Evolutionary conservation across 495 filamentous ascomycete genomes (phyloP).

Genomic region (Trichoderma virens): DNA sequence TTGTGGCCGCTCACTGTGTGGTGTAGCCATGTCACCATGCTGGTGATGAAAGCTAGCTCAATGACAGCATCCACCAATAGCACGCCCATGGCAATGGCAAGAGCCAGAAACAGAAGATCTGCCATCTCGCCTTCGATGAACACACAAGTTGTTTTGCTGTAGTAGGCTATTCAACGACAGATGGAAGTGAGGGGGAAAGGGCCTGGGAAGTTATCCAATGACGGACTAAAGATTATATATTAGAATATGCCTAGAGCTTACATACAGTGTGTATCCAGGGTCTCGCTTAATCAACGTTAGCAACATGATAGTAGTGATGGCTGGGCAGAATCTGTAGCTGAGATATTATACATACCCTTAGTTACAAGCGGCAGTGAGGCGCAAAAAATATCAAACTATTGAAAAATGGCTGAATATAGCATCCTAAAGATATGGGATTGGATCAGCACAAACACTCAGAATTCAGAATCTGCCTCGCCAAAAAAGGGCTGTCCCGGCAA

Average conservation of each 20-base stretch:
- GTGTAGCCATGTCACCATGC: constrained; percentile 42
- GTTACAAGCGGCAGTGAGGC: too few species aligned
- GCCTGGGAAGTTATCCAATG: too few species aligned
- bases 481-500: too few species aligned
- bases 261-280: not conserved
- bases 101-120: constrained; percentile 5
- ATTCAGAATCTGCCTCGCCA: too few species aligned
- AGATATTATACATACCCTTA: too few species aligned
- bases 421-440: too few species aligned
- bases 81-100: constrained; percentile 25
- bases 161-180: not conserved
- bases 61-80: constrained; percentile 37
- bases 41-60: constrained; percentile 38
- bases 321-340: not conserved
- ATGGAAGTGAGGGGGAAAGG: not conserved
- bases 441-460: too few species aligned
- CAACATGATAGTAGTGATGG: not conserved
- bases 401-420: too few species aligned
- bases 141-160: not conserved
- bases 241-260: too few species aligned
- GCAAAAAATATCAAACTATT: too few species aligned
- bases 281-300: not conserved
- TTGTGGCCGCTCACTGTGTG: constrained; percentile 26
- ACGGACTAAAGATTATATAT: too few species aligned
- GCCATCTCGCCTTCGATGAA: not conserved